Base-by-base conservation (phyloP, 768 basidiomycete genomes). In the Mycena pura region DNA sequence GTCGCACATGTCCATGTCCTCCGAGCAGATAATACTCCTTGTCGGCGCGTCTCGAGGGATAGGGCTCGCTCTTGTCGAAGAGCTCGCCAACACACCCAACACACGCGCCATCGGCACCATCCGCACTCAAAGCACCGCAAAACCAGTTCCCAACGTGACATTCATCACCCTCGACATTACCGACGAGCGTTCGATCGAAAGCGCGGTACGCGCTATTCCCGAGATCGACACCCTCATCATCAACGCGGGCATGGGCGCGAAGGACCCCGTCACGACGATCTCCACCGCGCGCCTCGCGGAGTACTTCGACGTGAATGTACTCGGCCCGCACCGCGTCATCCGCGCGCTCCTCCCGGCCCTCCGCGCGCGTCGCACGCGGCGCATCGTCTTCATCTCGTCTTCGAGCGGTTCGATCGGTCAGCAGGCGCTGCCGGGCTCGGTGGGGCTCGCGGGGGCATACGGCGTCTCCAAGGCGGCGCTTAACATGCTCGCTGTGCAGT, bases 341-440 rank as follows among this genome's bases (percentile, higher is more conserved):
- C 52, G 54, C 24, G 67, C 61, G 9, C 55, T 68, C 45, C 67
- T 68, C 28, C 67, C 67, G 17, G 67, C 67, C 7, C 63, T 68
- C 19, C 60, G 64, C 17, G 57, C 56, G 15, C 60, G 67, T 21
- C 60, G 63, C 10, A 62, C 45, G 28, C 60, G 61, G 21, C 65
- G 65, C 34, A 66, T 68, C 58, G 36, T 66, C 14, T 6, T 46
- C 22, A 60, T 68, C 36, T 58, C 67, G 17, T 68, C 67, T 0
- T 51, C 65, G 17, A 66, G 67, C 49, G 67, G 53, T 17, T 68
- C 64, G 22, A n/a, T 68, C 17, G 58, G 32, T 17, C 46, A 36
- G 15, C 67, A 68, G 49, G 55, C 60, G 25, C 31, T 34, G 4
- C 57, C 62, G 17, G 55, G 52, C 11, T 60, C 64, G n/a, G n/a